Evolutionary conservation across 257 asterid genomes (phyloP), one percentile per base, ranked within the genome.

Genomic region (Lycium ferocissimum): DNA sequence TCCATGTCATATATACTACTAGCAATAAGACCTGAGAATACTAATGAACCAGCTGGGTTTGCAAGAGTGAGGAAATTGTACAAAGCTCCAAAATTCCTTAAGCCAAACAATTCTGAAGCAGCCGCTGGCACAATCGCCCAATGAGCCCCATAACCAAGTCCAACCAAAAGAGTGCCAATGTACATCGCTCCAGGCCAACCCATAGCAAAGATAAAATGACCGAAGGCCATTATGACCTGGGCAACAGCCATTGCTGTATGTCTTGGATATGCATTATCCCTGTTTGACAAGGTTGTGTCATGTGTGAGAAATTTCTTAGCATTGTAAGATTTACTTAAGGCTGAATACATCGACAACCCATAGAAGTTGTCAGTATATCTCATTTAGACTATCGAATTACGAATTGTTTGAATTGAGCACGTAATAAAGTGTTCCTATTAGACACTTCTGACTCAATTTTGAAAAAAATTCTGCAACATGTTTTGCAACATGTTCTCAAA

Each of bases 101-200:
- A 80, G 83, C 98, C 99, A 84, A 94, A 96, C 59, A 94, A 81
- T 89, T 96, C 99, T 0, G 99, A 96, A 43, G 97, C 96, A n/a
- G 98, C 90, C 73, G 98, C 98, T 0, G 98, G 99, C 51, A 96
- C 94, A 18, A 96, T 94, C 0, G 99, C 98, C 99, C 99, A 96
- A 87, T 96, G 98, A 15, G 99, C 98, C 18, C 98, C 99, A 56
- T 96, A 96, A 57, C 98, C 99, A 47, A 96, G 94, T 80, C 99
- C 99, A 2, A 94, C 98, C 47, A 96, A 90, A 83, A 96, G 97
- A 3, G 99, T 96, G 75, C 95, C 98, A 0, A 94, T 56, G 89
- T 96, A 93, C 96, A 96, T 90, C 22, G 91, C 91, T 62, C 98
- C 95, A 0, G 98, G 97, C 98, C 98, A 96, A 49, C 95, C 98